Evolutionary conservation across 768 basidiomycete genomes (phyloP).

Genomic region (Hysterangium stoloniferum): DNA sequence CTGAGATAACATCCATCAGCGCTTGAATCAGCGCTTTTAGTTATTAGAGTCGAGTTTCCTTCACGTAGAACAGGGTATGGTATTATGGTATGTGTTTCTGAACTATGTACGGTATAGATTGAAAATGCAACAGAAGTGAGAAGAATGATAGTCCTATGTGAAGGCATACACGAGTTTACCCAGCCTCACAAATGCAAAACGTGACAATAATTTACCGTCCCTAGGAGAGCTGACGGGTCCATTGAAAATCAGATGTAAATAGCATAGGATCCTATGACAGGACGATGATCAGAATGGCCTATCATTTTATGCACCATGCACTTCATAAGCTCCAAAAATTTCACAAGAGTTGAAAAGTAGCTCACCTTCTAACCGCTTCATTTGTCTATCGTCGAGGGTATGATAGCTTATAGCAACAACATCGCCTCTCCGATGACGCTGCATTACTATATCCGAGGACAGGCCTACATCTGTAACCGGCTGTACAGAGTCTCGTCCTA

Average conservation of each 20-base stretch:
- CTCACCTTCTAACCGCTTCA: constrained; percentile 58
- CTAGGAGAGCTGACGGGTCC: too few relatives aligned
- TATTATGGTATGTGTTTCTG: too few relatives aligned
- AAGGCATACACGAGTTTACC: too few relatives aligned
- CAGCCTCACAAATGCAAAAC: too few relatives aligned
- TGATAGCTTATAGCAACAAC: constrained; percentile 64
- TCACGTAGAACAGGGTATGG: too few relatives aligned
- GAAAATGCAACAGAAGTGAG: too few relatives aligned
- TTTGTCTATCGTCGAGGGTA: constrained; percentile 66
- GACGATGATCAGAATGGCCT: constrained; percentile 72
- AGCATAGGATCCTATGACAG: constrained; percentile 74
- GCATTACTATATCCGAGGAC: constrained; percentile 1
- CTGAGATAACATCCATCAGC: too few relatives aligned
- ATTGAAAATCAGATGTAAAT: constrained; percentile 45
- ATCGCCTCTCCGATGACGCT: constrained; percentile 50
- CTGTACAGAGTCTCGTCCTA: not conserved
- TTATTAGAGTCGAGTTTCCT: too few relatives aligned
- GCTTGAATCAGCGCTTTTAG: too few relatives aligned
- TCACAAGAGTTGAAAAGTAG: not conserved
- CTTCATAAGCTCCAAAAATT: not conserved
- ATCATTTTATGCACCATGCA: not conserved
- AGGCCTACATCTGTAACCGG: not conserved
- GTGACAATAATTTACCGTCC: too few relatives aligned
- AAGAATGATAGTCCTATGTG: too few relatives aligned
- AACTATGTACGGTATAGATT: too few relatives aligned